A percentile compares a stretch with the other conserved stretches of the same genome.
Evolutionary conservation across 305 asterid genomes (phyloP).

Genomic region (Fraxinus xanthoxyloides): DNA sequence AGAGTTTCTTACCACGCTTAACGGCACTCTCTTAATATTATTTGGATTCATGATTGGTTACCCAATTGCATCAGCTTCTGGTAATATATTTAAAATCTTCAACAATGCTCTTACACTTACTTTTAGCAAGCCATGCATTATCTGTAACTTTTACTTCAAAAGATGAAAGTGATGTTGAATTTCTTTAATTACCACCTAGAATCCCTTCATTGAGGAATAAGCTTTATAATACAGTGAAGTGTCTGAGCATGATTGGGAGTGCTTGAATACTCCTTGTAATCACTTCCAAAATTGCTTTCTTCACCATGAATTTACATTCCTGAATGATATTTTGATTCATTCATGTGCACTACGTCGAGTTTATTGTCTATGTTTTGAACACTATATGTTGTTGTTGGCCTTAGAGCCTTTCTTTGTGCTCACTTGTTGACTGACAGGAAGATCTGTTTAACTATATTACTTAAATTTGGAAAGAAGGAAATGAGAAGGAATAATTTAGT

Average conservation of each 20-base stretch:
- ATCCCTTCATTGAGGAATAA: not conserved
- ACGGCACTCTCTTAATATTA: slow-evolving; percentile 63
- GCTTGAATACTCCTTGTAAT: not conserved
- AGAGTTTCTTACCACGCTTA: slow-evolving; percentile 59
- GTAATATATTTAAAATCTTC: slow-evolving; percentile 41
- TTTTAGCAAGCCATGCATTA: not conserved
- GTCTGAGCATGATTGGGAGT: not conserved
- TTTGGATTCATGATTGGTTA: slow-evolving; percentile 76
- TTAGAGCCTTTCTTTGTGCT: not conserved
- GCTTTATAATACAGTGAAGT: not conserved
- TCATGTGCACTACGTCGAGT: not conserved
- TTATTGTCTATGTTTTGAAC: not conserved
- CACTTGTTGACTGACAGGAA: not conserved
- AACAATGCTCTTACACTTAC: not conserved
- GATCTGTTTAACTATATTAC: not conserved
- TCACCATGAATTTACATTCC: not conserved
- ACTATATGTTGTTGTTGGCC: not conserved
- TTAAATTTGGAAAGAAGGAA: not conserved
- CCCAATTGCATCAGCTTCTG: slow-evolving; percentile 92
- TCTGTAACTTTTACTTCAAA: not conserved
- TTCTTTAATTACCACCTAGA: not conserved
- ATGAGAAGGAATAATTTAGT: not conserved
- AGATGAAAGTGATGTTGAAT: slow-evolving; percentile 4
- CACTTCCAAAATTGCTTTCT: not conserved
- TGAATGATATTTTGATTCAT: not conserved